A percentile compares a stretch with the other conserved stretches of the same genome.
phyloP scores from a whole-genome alignment of 78 protist species.

The Dictyostelium firmibasis region DNA sequence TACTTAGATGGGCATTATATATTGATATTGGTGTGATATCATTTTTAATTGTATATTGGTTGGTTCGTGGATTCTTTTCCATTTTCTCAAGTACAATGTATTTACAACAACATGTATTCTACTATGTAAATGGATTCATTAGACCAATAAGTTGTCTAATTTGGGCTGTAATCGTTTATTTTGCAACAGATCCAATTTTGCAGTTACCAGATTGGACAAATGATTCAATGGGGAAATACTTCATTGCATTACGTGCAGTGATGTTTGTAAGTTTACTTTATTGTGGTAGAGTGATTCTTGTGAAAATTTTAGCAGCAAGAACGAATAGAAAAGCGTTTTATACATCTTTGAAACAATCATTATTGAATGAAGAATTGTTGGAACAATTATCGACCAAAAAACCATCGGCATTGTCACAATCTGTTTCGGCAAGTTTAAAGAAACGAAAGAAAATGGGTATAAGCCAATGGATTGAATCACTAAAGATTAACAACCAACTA shows the following conservation, averaged over 20 bases:
- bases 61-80: conserved; percentile 23
- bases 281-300: conserved; percentile 50
- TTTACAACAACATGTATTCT: conserved; percentile 66
- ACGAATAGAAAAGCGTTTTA: conserved; percentile 73
- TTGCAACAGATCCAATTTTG: conserved; percentile 45
- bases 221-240: conserved; percentile 8
- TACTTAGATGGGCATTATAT: conserved; percentile 47
- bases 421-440: conserved; percentile 33
- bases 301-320: conserved; percentile 56
- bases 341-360: conserved; percentile 26
- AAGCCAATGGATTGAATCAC: conserved; percentile 41
- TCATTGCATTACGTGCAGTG: conserved; percentile 26
- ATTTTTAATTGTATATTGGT: conserved; percentile 12
- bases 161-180: conserved; percentile 39
- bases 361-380: conserved; percentile 46
- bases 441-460: conserved; percentile 45
- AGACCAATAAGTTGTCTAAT: conserved; percentile 24
- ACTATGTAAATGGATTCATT: conserved; percentile 41
- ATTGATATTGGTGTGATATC: conserved; percentile 12
- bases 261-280: conserved; percentile 55
- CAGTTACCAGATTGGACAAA: neutral
- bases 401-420: neutral
- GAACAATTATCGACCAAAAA: conserved; percentile 45
- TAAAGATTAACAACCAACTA: conserved; percentile 21
- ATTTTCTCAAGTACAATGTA: conserved; percentile 43